These are phyloP conservation scores for Hortiboletus flavorubellus DNA, from an alignment of 768 basidiomycete species.

Conservation along the genomic window DNA sequence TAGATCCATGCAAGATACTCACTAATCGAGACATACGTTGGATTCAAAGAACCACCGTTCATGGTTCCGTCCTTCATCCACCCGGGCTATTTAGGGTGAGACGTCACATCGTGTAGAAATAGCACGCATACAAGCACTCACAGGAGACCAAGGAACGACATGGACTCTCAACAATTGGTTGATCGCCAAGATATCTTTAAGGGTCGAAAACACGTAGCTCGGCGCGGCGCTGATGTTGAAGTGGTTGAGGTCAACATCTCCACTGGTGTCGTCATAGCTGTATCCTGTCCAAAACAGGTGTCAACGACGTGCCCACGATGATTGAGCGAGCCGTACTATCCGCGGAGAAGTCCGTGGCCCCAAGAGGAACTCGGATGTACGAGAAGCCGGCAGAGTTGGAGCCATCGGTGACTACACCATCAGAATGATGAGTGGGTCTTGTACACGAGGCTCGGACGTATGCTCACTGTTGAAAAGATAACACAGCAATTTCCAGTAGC, in stretches of 20 bases:
- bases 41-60: slow-evolving; percentile 60
- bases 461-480: slow-evolving; percentile 49
- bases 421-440: neutral
- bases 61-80: slow-evolving; percentile 79
- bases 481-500: slow-evolving; percentile 56
- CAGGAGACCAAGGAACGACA: slow-evolving; percentile 73
- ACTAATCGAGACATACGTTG: slow-evolving; percentile 49
- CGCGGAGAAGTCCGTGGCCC: slow-evolving; percentile 71
- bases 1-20: slow-evolving; percentile 19
- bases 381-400: slow-evolving; percentile 63
- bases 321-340: slow-evolving; percentile 36
- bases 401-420: slow-evolving; percentile 49
- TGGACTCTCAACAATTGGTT: slow-evolving; percentile 55
- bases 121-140: slow-evolving; percentile 29
- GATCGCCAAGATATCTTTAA: slow-evolving; percentile 60
- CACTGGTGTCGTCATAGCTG: slow-evolving; percentile 59
- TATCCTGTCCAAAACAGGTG: slow-evolving; percentile 41
- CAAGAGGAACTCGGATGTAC: slow-evolving; percentile 66
- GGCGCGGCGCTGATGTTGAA: slow-evolving; percentile 62
- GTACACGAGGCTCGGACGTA: neutral
- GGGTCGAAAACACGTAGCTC: slow-evolving; percentile 57
- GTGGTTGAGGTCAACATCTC: slow-evolving; percentile 53
- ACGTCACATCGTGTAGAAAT: neutral
- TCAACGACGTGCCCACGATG: slow-evolving; percentile 1
- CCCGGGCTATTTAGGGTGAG: slow-evolving; percentile 46